These are phyloP conservation scores for Zasmidium cellare DNA, from an alignment of 2,329 filamentous ascomycete genomes.

Conservation along the genomic window DNA sequence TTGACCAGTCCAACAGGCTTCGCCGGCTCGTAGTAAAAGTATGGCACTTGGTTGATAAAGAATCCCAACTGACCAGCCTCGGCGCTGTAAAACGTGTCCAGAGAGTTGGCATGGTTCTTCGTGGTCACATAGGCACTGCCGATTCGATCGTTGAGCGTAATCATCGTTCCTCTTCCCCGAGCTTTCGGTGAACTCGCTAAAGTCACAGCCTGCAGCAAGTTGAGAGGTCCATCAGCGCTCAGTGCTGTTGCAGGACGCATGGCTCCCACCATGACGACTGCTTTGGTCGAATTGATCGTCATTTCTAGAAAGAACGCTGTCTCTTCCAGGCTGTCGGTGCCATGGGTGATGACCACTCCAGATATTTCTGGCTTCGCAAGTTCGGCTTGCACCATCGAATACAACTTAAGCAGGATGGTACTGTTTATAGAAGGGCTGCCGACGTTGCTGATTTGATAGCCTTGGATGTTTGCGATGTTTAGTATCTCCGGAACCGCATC, in stretches of 20 bases:
- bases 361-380: conserved; percentile 45
- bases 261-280: conserved; percentile 60
- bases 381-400: conserved; percentile 51
- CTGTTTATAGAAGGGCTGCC: conserved; percentile 45
- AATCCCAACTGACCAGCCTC: conserved; percentile 60
- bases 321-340: conserved; percentile 66
- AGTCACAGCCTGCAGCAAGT: conserved; percentile 61
- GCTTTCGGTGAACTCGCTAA: conserved; percentile 52
- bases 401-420: conserved; percentile 50
- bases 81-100: conserved; percentile 62
- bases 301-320: conserved; percentile 64
- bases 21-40: conserved; percentile 60
- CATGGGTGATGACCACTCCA: conserved; percentile 62
- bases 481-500: conserved; percentile 56
- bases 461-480: conserved; percentile 56
- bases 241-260: conserved; percentile 65
- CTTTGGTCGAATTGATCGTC: conserved; percentile 58
- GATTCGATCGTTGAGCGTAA: conserved; percentile 64
- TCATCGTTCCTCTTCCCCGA: conserved; percentile 56
- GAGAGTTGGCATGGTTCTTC: conserved; percentile 63
- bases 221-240: conserved; percentile 63
- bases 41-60: conserved; percentile 59
- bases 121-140: conserved; percentile 58
- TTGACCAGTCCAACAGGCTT: conserved; percentile 49
- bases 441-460: conserved; percentile 45